Conservation (phyloP, 768 basidiomycete genomes). For the Suillus decipiens region DNA sequence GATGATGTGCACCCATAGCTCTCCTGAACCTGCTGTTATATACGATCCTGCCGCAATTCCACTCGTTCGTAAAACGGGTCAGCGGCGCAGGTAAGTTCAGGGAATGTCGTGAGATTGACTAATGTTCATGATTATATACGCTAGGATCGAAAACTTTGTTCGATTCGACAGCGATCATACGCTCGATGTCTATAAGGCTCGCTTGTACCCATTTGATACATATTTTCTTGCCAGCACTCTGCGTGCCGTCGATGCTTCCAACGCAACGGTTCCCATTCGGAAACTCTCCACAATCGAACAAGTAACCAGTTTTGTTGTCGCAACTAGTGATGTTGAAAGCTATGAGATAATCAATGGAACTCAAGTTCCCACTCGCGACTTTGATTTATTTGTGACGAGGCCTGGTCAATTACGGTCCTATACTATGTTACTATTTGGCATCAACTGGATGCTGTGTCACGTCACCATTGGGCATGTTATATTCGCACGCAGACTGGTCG, state of each 20-base stretch:
- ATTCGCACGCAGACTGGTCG: constrained; percentile 39
- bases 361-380: constrained; percentile 38
- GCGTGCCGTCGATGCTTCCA: constrained; percentile 37
- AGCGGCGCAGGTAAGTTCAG: constrained; percentile 41
- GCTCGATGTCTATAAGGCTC: constrained; percentile 55
- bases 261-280: constrained; percentile 43
- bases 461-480: constrained; percentile 47
- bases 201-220: constrained; percentile 58
- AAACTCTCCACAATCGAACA: constrained; percentile 44
- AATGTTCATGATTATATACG: not conserved
- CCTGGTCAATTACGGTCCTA: constrained; percentile 48
- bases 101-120: not conserved
- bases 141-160: constrained; percentile 53
- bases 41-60: constrained; percentile 54
- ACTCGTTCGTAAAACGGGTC: constrained; percentile 39
- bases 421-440: constrained; percentile 45
- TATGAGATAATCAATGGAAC: constrained; percentile 29
- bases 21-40: constrained; percentile 35
- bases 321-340: constrained; percentile 41
- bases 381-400: constrained; percentile 46
- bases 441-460: constrained; percentile 59
- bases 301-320: constrained; percentile 49
- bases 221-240: constrained; percentile 52
- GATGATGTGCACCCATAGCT: constrained; percentile 26
- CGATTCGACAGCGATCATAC: constrained; percentile 60